Evolutionary conservation across 208 protist genomes (phyloP).

Genomic region (Acanthamoeba royreba): DNA sequence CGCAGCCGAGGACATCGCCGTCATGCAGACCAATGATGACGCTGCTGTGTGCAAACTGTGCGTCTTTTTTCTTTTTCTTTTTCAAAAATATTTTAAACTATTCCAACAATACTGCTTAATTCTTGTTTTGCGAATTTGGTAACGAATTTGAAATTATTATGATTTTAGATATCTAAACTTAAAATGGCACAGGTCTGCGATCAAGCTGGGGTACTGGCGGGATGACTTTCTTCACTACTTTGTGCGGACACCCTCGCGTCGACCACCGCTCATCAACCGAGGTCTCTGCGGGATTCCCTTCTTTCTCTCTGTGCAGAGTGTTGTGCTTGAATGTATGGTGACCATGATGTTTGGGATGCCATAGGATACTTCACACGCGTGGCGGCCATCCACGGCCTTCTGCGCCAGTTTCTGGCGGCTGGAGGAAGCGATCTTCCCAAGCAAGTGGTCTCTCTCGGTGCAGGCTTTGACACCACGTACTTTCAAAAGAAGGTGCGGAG

Average conservation of each 20-base stretch:
- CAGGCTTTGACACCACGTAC: conserved; percentile 43
- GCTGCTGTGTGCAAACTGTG: conserved; percentile 17
- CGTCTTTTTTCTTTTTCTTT: neutral
- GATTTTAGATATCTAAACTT: neutral
- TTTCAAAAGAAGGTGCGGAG: neutral
- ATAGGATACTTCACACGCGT: conserved; percentile 39
- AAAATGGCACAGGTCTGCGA: neutral
- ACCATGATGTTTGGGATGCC: neutral
- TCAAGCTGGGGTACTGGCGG: neutral
- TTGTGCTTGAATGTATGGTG: neutral
- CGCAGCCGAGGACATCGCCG: neutral
- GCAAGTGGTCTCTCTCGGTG: conserved; percentile 44
- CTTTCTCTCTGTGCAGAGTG: neutral
- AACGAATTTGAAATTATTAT: too few relatives aligned
- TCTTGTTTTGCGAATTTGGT: too few relatives aligned
- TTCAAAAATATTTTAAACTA: neutral
- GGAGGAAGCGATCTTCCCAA: neutral
- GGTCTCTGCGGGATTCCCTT: neutral
- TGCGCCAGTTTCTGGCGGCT: neutral
- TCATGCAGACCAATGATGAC: conserved; percentile 28
- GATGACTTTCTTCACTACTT: neutral
- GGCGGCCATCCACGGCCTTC: neutral
- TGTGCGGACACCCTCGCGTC: neutral
- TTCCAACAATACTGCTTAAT: neutral
- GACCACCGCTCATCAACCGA: conserved; percentile 25